Conservation (phyloP, 352 stramenopile species). For the Sclerospora graminicola region DNA sequence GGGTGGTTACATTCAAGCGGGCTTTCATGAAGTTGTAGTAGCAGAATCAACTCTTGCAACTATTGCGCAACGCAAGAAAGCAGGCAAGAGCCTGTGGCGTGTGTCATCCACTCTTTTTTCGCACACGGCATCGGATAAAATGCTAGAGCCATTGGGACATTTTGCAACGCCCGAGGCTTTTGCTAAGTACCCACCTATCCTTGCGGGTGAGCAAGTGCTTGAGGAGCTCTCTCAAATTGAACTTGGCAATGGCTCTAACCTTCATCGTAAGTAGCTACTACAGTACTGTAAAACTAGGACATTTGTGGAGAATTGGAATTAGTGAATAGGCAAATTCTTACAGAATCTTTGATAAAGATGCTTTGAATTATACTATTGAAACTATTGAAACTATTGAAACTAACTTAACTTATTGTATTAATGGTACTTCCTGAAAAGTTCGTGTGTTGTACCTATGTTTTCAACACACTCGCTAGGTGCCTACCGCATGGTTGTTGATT, state of each 20-base stretch:
- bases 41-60: constrained; percentile 57
- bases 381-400: too few species aligned
- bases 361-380: too few species aligned
- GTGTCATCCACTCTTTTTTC: constrained; percentile 89
- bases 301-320: too few species aligned
- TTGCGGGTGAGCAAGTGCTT: constrained; percentile 82
- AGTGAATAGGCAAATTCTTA: too few species aligned
- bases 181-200: constrained; percentile 71
- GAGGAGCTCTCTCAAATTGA: constrained; percentile 83
- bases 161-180: constrained; percentile 64
- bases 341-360: too few species aligned
- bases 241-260: constrained; percentile 58
- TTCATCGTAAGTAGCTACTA: constrained; percentile 46
- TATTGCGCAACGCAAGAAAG: constrained; percentile 59
- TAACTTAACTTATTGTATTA: too few species aligned
- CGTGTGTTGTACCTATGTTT: too few species aligned
- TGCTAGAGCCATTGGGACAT: constrained; percentile 62
- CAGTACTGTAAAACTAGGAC: too few species aligned
- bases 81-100: constrained; percentile 79
- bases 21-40: constrained; percentile 90
- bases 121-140: constrained; percentile 86
- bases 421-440: too few species aligned
- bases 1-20: constrained; percentile 84
- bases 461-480: too few species aligned
- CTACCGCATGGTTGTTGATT: too few species aligned